A percentile compares a stretch with the other conserved stretches of the same genome.
These are phyloP conservation scores for Castanea mollissima DNA, from an alignment of 306 rosid genomes.

Conservation along the genomic window DNA sequence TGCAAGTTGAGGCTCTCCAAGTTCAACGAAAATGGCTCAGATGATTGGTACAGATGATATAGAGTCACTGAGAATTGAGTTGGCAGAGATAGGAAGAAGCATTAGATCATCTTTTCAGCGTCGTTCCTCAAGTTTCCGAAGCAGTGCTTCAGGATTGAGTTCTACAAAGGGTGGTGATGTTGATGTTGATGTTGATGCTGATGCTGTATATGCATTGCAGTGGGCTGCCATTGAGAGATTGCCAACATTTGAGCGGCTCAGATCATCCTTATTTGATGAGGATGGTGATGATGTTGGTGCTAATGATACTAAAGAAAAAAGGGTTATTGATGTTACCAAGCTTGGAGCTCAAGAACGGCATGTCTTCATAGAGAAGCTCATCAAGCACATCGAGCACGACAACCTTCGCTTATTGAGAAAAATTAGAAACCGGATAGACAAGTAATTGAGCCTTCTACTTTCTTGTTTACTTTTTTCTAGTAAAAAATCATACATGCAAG, in stretches of 20 bases:
- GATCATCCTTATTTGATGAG: constrained; percentile 40
- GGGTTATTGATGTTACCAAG: constrained; percentile 48
- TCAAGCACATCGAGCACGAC: constrained; percentile 47
- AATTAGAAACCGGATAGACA: constrained; percentile 37
- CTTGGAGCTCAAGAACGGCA: constrained; percentile 39
- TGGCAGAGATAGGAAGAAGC: constrained; percentile 44
- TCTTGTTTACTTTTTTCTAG: neutral
- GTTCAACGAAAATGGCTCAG: constrained; percentile 32
- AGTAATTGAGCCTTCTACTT: neutral
- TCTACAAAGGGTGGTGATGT: constrained; percentile 3
- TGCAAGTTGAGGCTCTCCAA: neutral
- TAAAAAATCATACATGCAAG: no score
- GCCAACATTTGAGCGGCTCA: constrained; percentile 36
- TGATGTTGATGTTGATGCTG: neutral
- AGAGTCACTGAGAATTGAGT: constrained; percentile 39
- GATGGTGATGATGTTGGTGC: neutral
- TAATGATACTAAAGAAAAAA: constrained; percentile 16
- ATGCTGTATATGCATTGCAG: constrained; percentile 2
- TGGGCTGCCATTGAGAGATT: constrained; percentile 47
- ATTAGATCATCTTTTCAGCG: constrained; percentile 30
- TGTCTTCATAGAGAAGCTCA: constrained; percentile 38
- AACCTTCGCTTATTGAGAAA: constrained; percentile 41
- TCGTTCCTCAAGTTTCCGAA: constrained; percentile 29
- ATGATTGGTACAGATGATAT: constrained; percentile 34
- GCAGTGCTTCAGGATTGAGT: neutral